Conservation (phyloP, 805 yeast genomes). For the Yamadazyma philogaea region DNA sequence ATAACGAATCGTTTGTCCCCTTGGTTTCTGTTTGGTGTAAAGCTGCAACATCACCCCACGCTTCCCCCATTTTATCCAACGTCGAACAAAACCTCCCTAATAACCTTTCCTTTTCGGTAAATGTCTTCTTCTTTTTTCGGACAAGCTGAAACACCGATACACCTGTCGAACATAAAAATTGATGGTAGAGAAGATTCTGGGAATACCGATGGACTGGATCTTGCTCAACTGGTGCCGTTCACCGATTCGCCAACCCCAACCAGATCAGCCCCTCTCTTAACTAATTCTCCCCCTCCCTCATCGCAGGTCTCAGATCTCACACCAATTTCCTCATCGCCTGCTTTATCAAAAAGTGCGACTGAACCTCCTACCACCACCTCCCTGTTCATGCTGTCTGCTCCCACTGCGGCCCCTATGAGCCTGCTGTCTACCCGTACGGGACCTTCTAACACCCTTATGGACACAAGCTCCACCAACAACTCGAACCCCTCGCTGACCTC, state of each 20-base stretch:
- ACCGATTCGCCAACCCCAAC: neutral
- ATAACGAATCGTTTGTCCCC: neutral
- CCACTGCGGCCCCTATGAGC: neutral
- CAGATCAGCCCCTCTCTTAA: neutral
- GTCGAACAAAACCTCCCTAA: too few species aligned
- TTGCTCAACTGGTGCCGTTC: neutral
- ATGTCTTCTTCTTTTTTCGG: neutral
- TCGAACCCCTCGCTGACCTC: neutral
- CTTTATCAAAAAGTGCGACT: slow-evolving; percentile 7
- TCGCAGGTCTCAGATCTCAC: slow-evolving; percentile 1
- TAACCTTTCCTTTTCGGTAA: neutral
- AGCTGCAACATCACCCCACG: too few species aligned
- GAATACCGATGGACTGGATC: neutral
- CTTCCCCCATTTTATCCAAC: too few species aligned
- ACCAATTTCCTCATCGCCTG: slow-evolving; percentile 1
- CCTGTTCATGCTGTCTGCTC: slow-evolving; percentile 4
- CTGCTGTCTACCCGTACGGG: neutral
- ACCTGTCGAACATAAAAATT: neutral
- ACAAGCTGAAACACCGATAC: neutral
- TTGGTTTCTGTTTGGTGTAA: neutral
- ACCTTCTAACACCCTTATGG: neutral
- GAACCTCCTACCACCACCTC: neutral
- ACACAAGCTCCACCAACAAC: neutral
- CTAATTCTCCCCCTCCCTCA: neutral
- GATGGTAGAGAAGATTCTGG: neutral